Conservation (phyloP, 257 asterid genomes). For the Schizonepeta tenuifolia region DNA sequence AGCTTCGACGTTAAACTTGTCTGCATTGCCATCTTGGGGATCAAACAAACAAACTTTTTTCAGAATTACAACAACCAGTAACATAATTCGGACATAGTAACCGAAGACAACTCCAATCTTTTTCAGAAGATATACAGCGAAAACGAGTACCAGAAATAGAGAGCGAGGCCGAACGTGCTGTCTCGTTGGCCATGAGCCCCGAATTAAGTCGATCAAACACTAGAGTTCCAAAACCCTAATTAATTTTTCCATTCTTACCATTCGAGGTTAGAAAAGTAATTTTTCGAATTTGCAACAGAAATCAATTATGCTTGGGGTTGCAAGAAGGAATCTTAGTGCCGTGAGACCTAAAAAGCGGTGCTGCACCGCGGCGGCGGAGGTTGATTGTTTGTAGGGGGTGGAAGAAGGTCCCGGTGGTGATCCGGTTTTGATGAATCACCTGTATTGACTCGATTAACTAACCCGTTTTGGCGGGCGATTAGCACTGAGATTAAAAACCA, state of each 20-base stretch:
- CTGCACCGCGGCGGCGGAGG: not conserved
- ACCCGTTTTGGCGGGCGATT: not conserved
- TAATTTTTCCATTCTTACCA: not conserved
- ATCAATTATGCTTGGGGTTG: too few relatives aligned
- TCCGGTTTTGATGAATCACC: not conserved
- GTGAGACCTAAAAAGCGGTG: not conserved
- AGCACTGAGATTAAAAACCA: not conserved
- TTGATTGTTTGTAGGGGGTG: not conserved
- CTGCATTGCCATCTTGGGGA: constrained; percentile 44
- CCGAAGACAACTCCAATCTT: not conserved
- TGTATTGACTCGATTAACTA: not conserved
- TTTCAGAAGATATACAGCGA: not conserved
- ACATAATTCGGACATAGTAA: not conserved
- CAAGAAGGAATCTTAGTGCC: not conserved
- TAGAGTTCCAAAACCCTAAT: constrained; percentile 19
- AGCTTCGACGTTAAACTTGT: constrained; percentile 71
- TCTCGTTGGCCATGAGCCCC: constrained; percentile 40
- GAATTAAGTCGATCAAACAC: not conserved
- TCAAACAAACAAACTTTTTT: not conserved
- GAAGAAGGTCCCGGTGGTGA: not conserved
- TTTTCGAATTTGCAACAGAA: not conserved
- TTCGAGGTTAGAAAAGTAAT: not conserved
- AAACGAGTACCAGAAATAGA: constrained; percentile 33
- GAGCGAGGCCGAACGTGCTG: constrained; percentile 34
- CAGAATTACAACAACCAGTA: not conserved